Evolutionary conservation across 345 rosid genomes (phyloP).

Genomic region (Lumnitzera littorea): DNA sequence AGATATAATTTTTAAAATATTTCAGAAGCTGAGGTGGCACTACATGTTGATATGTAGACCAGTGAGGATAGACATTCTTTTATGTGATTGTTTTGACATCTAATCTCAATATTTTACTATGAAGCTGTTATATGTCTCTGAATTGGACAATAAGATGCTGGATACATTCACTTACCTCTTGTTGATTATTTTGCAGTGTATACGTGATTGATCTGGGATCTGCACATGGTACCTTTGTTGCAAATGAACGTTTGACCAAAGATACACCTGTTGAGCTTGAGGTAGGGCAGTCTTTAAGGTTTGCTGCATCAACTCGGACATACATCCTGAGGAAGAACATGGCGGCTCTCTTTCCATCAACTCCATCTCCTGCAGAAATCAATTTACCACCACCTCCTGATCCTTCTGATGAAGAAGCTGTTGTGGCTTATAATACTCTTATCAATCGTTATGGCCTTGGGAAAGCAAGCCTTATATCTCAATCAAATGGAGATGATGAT

Average conservation of each 20-base stretch:
- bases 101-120: no score
- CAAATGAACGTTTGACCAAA: slow-evolving; percentile 76
- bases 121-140: not conserved
- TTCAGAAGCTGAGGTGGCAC: no score
- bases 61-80: no score
- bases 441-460: slow-evolving; percentile 67
- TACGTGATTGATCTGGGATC: slow-evolving; percentile 77
- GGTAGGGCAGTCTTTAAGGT: slow-evolving; percentile 76
- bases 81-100: no score
- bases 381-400: slow-evolving; percentile 69
- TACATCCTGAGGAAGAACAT: slow-evolving; percentile 73
- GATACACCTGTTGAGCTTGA: slow-evolving; percentile 63
- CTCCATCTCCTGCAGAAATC: slow-evolving; percentile 54
- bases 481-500: slow-evolving; percentile 19
- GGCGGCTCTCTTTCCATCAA: slow-evolving; percentile 72
- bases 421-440: slow-evolving; percentile 76
- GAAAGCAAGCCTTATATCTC: slow-evolving; percentile 21
- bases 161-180: not conserved
- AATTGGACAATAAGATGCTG: not conserved
- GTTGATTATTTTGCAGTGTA: slow-evolving; percentile 32
- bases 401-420: slow-evolving; percentile 80
- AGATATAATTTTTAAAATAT: no score
- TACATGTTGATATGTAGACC: no score
- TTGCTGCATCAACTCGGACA: slow-evolving; percentile 87
- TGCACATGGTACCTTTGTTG: slow-evolving; percentile 84